Base-by-base conservation (phyloP, 1,139 yeast genomes). In the Blastobotrys ciferrii region DNA sequence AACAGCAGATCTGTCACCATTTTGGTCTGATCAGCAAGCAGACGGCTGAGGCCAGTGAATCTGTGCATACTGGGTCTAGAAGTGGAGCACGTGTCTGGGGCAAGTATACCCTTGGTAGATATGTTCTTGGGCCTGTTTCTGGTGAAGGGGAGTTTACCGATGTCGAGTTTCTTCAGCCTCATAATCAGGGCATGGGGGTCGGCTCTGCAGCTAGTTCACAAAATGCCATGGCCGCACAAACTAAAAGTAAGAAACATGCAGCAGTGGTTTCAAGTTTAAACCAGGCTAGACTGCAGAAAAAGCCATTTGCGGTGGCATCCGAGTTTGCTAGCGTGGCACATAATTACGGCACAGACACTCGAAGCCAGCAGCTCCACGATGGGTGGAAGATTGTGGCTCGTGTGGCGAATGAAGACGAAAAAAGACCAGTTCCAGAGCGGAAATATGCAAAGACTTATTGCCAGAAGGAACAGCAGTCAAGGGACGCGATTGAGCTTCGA, bases 201-300 rank as follows among this genome's bases (percentile, higher is more conserved):
- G 45, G 49, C 14, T 45, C 51, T 15, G 41, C 46, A 23, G 42
- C 48, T 14, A 43, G 48, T 12, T 48, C 48, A 5, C 59, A 53
- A 43, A 43, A 33, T 7, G 38, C 48, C 7, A 23, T 50, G 13
- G 48, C 54, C 9, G 25, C 43, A 2, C 63, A 60, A 42, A 65
- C 28, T 36, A 62, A 57, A 58, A 51, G 52, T 65, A 57, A 64
- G 84, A 81, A 50, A 59, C 88, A 84, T 63, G 95, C 96, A 0
- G 80, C 79, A 52, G 78, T 85, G 7, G 77, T 89, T 35, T 80
- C 82, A 57, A 77, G 77, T 42, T 74, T 88, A 57, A 89, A 88
- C 62, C 84, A 84, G 55, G 71, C 85, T 13, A 75, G 96, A 55
- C 77, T 84, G 56, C 66, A 71, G 4, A 68, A 73, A 37, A 69